These are phyloP conservation scores for Candida fluviatilis DNA, from an alignment of 805 yeast genomes.

Conservation along the genomic window DNA sequence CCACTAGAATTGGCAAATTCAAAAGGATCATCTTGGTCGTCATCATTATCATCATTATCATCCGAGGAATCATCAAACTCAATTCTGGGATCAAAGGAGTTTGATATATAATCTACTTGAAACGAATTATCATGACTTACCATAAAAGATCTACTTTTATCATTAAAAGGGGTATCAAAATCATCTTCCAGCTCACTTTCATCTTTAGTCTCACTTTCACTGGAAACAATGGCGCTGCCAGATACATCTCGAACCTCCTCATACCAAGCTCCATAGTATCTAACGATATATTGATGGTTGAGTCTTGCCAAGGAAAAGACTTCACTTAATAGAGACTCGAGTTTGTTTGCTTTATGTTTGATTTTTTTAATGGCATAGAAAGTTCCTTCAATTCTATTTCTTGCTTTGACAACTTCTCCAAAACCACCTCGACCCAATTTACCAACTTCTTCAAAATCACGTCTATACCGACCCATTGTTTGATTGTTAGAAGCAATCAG, in stretches of 20 bases:
- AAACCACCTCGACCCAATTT: slow-evolving; percentile 91
- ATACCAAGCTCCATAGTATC: slow-evolving; percentile 97
- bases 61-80: slow-evolving; percentile 45
- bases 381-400: slow-evolving; percentile 90
- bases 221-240: background rate
- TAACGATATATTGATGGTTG: slow-evolving; percentile 91
- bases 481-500: slow-evolving; percentile 4
- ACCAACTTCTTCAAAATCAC: slow-evolving; percentile 94
- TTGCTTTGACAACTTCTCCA: slow-evolving; percentile 97
- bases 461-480: slow-evolving; percentile 66
- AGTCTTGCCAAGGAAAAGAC: slow-evolving; percentile 88
- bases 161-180: slow-evolving; percentile 13
- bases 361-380: slow-evolving; percentile 93
- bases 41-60: slow-evolving; percentile 18
- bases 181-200: slow-evolving; percentile 5
- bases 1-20: slow-evolving; percentile 29
- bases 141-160: slow-evolving; percentile 19
- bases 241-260: slow-evolving; percentile 54
- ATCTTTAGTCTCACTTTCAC: background rate
- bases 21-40: slow-evolving; percentile 20
- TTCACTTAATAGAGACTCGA: slow-evolving; percentile 81
- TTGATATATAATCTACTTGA: slow-evolving; percentile 66
- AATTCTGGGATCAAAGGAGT: slow-evolving; percentile 53
- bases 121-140: slow-evolving; percentile 21
- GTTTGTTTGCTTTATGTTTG: slow-evolving; percentile 72